Base-by-base conservation (phyloP, 2,329 filamentous ascomycete genomes). In the Sclerotinia subarctica region DNA sequence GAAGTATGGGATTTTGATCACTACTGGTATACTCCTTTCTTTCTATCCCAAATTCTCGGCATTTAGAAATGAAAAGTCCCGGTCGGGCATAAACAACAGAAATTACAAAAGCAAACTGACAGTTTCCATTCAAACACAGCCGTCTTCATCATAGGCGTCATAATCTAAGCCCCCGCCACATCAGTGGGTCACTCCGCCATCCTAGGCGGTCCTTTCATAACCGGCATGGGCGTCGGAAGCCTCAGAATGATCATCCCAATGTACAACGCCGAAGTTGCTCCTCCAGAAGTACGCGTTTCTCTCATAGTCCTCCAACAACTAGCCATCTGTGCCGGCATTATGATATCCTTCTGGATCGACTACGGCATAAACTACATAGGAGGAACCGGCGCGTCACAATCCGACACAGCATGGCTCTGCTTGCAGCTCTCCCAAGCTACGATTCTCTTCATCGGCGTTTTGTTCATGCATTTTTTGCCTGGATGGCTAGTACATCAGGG, bases 391-490 rank as follows among this genome's bases (percentile, higher is more conserved):
- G 69, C 71, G 35, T 78, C 74, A 1, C 88, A 94, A 77, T 83
- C 82, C 17, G 84, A 92, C 72, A 86, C 87, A 0, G 88, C 91
- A 0, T 95, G 91, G 91, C 83, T 92, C 63, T 88, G 86, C 72
- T 81, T 94, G 0, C 91, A 94, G 74, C 82, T 93, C 4, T 81
- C 83, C 0, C 90, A 90, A 0, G 90, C 89, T 0, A 73, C 88
- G 2, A 73, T 92, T 5, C 84, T 94, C 1, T 86, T 89, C 38
- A 73, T 84, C 15, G 90, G 91, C 49, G 93, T 93, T 84, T 75
- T 90, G 15, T 92, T 91, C 79, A 92, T 94, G 90, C 91, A 91
- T 0, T 93, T 90, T 79, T 90, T 86, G 0, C 91, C 91, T 0
- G 84, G 91, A 72, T 93, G 90, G 90, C 83, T 94, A 1, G 80